Evolutionary conservation across 352 stramenopile genomes (phyloP).

Genomic region (Phytopythium ostracodes): DNA sequence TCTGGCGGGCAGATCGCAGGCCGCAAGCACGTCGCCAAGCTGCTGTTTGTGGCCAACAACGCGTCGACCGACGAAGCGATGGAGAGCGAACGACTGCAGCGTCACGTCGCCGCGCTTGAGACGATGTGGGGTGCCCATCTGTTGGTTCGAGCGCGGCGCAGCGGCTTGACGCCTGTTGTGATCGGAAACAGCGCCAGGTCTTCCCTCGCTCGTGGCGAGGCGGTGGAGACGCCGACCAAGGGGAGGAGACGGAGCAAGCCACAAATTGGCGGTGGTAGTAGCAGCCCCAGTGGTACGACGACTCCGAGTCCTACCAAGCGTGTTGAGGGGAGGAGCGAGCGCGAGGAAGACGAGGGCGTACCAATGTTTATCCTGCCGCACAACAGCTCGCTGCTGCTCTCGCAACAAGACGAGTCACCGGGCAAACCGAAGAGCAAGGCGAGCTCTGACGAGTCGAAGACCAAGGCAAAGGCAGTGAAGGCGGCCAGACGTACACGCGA

Average conservation of each 20-base stretch:
- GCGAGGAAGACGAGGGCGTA: not conserved
- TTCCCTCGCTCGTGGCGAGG: not conserved
- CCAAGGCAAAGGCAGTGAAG: no score
- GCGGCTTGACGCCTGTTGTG: constrained; percentile 16
- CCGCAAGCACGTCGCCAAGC: constrained; percentile 44
- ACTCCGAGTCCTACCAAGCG: not conserved
- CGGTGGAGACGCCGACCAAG: constrained; percentile 3
- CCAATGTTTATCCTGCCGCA: constrained; percentile 8
- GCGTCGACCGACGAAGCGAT: constrained; percentile 24
- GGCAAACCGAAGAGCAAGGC: no score
- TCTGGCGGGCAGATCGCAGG: constrained; percentile 38
- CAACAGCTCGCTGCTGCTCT: not conserved
- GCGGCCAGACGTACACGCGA: constrained; percentile 3
- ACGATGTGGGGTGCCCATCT: constrained; percentile 14
- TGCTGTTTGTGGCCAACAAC: constrained; percentile 63
- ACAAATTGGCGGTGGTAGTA: constrained; percentile 14
- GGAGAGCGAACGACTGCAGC: constrained; percentile 27
- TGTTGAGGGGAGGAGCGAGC: not conserved
- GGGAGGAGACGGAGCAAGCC: constrained; percentile 9
- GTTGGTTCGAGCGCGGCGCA: not conserved
- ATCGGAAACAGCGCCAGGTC: constrained; percentile 7
- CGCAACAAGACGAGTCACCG: not conserved
- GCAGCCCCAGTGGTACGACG: not conserved
- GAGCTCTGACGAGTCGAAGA: no score
- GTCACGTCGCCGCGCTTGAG: constrained; percentile 34